Conservation (phyloP, 176 grass and related monocot genomes). For the Pontederia crassipes region DNA sequence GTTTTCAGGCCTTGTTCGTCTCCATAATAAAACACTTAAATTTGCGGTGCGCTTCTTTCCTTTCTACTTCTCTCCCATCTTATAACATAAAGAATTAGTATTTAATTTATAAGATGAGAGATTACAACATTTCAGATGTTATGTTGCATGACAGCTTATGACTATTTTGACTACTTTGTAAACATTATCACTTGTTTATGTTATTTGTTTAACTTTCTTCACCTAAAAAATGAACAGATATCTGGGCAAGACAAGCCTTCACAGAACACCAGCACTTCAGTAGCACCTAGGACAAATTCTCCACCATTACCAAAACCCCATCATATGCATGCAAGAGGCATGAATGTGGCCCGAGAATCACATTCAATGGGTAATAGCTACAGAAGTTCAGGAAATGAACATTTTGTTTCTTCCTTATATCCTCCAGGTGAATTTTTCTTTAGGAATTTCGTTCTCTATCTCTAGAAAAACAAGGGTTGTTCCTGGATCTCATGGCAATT, state of each 20-base stretch:
- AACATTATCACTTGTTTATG: background rate
- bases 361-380: conserved; percentile 21
- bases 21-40: conserved; percentile 79
- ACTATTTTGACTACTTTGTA: background rate
- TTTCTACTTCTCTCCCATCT: conserved; percentile 8
- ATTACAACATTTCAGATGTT: background rate
- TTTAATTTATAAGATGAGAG: conserved; percentile 5
- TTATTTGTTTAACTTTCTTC: background rate
- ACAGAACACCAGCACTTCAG: conserved; percentile 35
- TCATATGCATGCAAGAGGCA: conserved; percentile 29
- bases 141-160: too few relatives aligned
- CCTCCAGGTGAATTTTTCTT: conserved; percentile 34
- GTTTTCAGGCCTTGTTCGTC: conserved; percentile 85
- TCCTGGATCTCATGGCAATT: conserved; percentile 13
- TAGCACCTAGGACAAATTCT: conserved; percentile 44
- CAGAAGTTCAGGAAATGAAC: conserved; percentile 23
- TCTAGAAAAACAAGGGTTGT: conserved; percentile 10
- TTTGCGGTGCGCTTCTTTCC: conserved; percentile 84
- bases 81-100: background rate
- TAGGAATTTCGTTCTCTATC: conserved; percentile 18
- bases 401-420: conserved; percentile 33
- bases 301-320: conserved; percentile 31
- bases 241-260: conserved; percentile 79
- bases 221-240: conserved; percentile 38
- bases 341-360: conserved; percentile 20